Base-by-base conservation (phyloP, 2,329 filamentous ascomycete genomes). In the Xylaria sp. region DNA sequence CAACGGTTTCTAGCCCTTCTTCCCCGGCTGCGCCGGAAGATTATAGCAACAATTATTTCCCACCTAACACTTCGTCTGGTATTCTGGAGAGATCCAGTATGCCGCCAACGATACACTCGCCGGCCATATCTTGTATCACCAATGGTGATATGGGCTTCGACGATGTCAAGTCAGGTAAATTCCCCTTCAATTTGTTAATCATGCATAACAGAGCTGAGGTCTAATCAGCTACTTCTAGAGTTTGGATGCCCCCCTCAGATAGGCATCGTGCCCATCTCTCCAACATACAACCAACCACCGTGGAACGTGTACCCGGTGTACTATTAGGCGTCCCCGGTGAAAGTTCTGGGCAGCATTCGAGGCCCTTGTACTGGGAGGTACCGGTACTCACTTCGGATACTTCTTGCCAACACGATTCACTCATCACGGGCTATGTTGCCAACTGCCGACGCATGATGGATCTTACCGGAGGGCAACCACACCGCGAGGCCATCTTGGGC, bases 1-100 rank as follows among this genome's bases (percentile, higher is more conserved):
- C 85, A 58, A 84, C 81, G 59, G 84, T 84, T 11, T 86, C 85
- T 23, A 87, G 85, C 74, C 85, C 85, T 20, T 82, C 83, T 3
- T 86, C 85, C 2, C 85, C 85, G 1, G 81, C 79, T 53, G 80
- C 79, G 60, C 79, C 81, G 58, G 84, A 86, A 59, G 85, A 87
- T 59, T 85, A 84, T 74, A 80, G 77, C 67, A 76, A 74, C 62
- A 76, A 79, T 69, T 87, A 86, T 74, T 84, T 86, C 67, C 83
- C 84, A 9, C 84, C 83, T 28, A 86, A 84, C 71, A 81, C 84
- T 23, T 84, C 84, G 17, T 75, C 81, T 23, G 78, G 80, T 49
- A 81, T 86, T 75, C 77, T 85, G 54, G 80, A 81, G 59, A 72
- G 74, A 42, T 70, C 74, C 4, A 77, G 74, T 59, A 65, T 79